Base-by-base conservation (phyloP, 2,329 filamentous ascomycete genomes). In the Pleoardoris graminearum region DNA sequence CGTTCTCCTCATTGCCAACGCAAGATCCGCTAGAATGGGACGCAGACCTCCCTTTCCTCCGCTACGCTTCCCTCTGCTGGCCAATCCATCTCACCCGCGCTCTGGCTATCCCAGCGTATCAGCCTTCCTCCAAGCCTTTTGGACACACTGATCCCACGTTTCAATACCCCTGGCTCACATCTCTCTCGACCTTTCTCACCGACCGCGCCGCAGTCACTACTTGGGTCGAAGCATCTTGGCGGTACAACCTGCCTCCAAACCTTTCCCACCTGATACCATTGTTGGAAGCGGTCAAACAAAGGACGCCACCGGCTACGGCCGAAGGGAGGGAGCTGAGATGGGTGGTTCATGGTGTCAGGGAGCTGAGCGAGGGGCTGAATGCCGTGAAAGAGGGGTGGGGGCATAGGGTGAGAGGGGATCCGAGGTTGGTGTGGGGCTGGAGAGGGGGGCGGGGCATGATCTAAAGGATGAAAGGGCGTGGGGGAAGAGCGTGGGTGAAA, bases 161-260 rank as follows among this genome's bases (percentile, higher is more conserved):
- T 14, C 43, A 38, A 44, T 44, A 32, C 49, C 53, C 64, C 22
- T 71, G 62, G 53, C 59, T 71, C 3, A 50, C 62, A 7, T 49
- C 62, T 3, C 59, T 71, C 12, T 59, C 53, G 14, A 51, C 59
- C 11, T 68, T 71, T 35, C 52, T 71, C 4, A 55, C 60, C 7
- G 62, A 65, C 8, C 66, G 66, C 11, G 19, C 59, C 7, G 63
- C 67, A 7, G 54, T 69, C 5, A 67, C 67, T 4, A 51, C 61
- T 2, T 71, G 68, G 68, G 65, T 67, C 23, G 68, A 71, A 55
- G 67, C 68, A 7, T 71, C 68, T 0, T 70, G 64, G 54, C 61
- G 64, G 0, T 70, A 68, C 32, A 62, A 55, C 27, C 48, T 71
- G 1, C 66, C 68, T 3, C 68, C 68, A 0, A 70, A 67, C 12